phyloP scores from a whole-genome alignment of 1,139 yeast genomes.

The Sugiyamaella grinbergsii region DNA sequence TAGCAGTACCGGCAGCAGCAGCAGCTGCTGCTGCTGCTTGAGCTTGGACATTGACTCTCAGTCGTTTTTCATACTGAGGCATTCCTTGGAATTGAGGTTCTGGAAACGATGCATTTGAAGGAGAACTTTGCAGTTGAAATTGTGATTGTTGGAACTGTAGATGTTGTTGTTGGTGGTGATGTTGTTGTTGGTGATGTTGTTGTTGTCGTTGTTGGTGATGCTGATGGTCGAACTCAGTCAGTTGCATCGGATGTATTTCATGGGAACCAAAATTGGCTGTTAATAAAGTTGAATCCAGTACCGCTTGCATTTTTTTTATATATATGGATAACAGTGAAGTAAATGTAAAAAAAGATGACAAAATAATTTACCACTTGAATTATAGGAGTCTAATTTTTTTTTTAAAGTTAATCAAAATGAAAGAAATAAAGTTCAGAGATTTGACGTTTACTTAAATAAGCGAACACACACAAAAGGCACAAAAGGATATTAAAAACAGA shows the following conservation, averaged over 20 bases:
- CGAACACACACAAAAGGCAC: too few relatives aligned
- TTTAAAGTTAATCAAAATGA: too few relatives aligned
- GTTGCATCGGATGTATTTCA: constrained; percentile 6
- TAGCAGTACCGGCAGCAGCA: neutral
- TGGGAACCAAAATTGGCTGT: constrained; percentile 2
- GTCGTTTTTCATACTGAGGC: neutral
- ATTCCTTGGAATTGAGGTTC: neutral
- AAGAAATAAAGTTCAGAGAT: too few relatives aligned
- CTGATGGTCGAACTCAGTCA: too few relatives aligned
- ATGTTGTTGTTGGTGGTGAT: neutral
- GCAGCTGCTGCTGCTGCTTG: neutral
- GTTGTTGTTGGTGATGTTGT: neutral
- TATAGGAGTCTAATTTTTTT: too few relatives aligned
- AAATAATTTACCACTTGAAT: too few relatives aligned
- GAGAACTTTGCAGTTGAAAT: neutral
- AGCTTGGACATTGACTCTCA: neutral
- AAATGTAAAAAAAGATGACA: neutral
- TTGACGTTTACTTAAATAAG: too few relatives aligned
- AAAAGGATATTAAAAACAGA: too few relatives aligned
- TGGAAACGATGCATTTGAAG: neutral
- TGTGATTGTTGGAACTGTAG: neutral
- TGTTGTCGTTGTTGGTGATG: neutral
- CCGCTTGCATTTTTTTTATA: constrained; percentile 13
- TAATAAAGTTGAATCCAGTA: constrained; percentile 13
- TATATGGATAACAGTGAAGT: neutral